phyloP scores from a whole-genome alignment of 2,329 filamentous ascomycete genomes.

The Fusarium sp. region DNA sequence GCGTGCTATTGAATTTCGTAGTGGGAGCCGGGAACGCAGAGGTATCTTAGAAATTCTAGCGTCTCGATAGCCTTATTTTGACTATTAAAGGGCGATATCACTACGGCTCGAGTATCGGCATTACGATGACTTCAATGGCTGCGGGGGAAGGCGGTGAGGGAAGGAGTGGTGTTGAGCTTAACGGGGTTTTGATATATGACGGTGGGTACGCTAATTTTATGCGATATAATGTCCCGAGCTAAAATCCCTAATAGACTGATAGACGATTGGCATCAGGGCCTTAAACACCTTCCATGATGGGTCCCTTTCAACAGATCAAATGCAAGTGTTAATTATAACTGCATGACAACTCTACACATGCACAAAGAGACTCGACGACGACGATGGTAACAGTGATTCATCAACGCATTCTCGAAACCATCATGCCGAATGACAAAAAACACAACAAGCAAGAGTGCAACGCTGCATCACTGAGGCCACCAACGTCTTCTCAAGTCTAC shows the following conservation, averaged over 20 bases:
- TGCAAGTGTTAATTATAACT: neutral
- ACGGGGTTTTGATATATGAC: neutral
- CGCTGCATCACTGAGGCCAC: slow-evolving; percentile 15
- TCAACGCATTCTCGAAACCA: neutral
- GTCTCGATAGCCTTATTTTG: too few species aligned
- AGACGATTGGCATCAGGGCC: neutral
- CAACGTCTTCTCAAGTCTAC: slow-evolving; percentile 9
- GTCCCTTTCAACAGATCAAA: neutral
- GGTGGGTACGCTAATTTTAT: neutral
- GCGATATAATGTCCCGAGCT: neutral
- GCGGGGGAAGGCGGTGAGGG: neutral
- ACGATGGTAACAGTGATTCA: neutral
- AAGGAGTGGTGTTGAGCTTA: neutral
- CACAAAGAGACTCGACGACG: neutral
- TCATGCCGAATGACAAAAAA: neutral
- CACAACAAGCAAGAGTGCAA: neutral
- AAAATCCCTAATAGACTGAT: neutral
- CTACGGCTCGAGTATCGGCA: too few species aligned
- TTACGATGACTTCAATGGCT: neutral
- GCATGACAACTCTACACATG: neutral
- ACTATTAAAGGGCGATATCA: too few species aligned
- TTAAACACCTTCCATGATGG: neutral
- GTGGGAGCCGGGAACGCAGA: too few species aligned
- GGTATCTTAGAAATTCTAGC: too few species aligned
- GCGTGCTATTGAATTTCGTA: too few species aligned